Base-by-base conservation (phyloP, 2,329 filamentous ascomycete species). In the Phoma sp. region DNA sequence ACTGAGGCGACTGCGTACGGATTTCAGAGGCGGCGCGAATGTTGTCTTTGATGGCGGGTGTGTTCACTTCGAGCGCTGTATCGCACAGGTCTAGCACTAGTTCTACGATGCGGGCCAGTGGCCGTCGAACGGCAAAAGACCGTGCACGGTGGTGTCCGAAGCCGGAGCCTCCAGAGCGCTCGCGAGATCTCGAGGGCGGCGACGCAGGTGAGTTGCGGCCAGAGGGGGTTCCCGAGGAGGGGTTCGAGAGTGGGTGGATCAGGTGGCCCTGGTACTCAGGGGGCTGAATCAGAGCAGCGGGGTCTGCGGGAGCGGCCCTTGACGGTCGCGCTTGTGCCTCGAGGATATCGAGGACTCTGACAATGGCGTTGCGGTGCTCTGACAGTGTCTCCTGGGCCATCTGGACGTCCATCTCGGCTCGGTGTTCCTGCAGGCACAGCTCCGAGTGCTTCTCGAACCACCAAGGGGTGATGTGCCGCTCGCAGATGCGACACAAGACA, bases 391-490 rank as follows among this genome's bases (percentile, higher is more conserved):
- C 95, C 70, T 99, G 95, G 6, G 93, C 87, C 82, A 98, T 89
- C 73, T 99, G 94, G 4, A 99, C 92, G 67, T 98, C 94, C 91
- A 97, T 96, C 74, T 99, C 95, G 0, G 95, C 94, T 46, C 90
- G 88, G 72, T 99, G 95, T 73, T 99, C 95, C 73, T 98, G 93
- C 51, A 97, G 81, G 71, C 95, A 99, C 19, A 98, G 80, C 68
- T 99, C 96, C 2, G 94, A 96, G 74, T 99, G 95, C 76, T 98
- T 99, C 77, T 99, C 95, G 67, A 99, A 99, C 96, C 95, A 99
- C 95, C 95, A 99, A 0, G 94, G 92, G 4, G 92, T 92, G 57
- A 99, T 98, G 60, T 97, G 92, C 49, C 95, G 91, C 74, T 99
- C 95, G 75, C 95, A 99, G 51, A 99, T 98, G 47, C 95, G 92